Conservation (phyloP, 2,329 filamentous ascomycete species). For the Colletotrichum tropicale region DNA sequence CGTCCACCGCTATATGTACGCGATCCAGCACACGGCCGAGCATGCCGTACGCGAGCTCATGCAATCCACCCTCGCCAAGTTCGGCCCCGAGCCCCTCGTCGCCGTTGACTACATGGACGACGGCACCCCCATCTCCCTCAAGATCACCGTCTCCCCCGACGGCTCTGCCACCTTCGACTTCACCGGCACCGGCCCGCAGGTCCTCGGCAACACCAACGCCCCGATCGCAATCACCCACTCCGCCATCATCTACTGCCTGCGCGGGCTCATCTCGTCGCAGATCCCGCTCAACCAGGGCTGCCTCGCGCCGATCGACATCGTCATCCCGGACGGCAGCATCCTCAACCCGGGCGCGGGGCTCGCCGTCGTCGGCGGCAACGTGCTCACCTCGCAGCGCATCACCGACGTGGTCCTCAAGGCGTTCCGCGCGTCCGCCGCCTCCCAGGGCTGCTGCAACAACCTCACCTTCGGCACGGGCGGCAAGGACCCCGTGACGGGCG, state of each 20-base stretch:
- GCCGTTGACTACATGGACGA: constrained; percentile 80
- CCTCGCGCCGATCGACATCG: constrained; percentile 75
- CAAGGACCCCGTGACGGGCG: constrained; percentile 54
- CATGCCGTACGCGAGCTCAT: constrained; percentile 18
- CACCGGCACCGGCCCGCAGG: constrained; percentile 57
- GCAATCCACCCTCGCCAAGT: constrained; percentile 53
- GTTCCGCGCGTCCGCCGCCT: constrained; percentile 79
- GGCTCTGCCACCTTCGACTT: constrained; percentile 70
- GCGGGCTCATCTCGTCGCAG: constrained; percentile 79
- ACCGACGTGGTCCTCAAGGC: constrained; percentile 84
- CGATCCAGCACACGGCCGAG: constrained; percentile 20
- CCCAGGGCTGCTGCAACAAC: constrained; percentile 84
- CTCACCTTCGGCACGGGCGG: constrained; percentile 84
- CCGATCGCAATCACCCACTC: constrained; percentile 35
- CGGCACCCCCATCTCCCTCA: constrained; percentile 29
- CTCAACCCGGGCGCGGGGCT: constrained; percentile 77
- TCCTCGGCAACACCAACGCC: constrained; percentile 33
- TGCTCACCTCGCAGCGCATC: constrained; percentile 79
- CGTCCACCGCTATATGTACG: constrained; percentile 45
- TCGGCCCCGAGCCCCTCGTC: constrained; percentile 71
- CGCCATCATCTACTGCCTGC: constrained; percentile 68
- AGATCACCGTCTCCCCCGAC: constrained; percentile 61
- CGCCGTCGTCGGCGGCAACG: constrained; percentile 84
- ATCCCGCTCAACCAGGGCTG: constrained; percentile 90
- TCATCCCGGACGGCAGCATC: constrained; percentile 74